Conservation (phyloP, 169 alveolate species). For the Amoebophrya sp. region DNA sequence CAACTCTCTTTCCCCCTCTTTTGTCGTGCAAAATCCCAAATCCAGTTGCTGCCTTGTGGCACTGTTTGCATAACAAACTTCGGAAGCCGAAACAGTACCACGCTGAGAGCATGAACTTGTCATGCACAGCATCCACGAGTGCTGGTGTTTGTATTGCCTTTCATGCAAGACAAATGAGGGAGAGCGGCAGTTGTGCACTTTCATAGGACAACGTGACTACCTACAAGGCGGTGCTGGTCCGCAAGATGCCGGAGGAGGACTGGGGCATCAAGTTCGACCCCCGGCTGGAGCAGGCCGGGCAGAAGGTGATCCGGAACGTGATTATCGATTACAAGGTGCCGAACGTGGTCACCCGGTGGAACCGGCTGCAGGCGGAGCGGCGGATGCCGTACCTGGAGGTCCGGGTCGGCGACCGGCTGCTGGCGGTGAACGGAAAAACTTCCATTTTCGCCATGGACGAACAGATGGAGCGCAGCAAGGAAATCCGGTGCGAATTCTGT, state of each 20-base stretch:
- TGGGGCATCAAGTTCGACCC: background rate
- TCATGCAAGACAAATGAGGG: too few relatives aligned
- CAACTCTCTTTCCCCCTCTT: too few relatives aligned
- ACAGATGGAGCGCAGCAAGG: background rate
- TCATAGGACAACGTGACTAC: background rate
- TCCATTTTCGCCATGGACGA: background rate
- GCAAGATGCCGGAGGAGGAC: background rate
- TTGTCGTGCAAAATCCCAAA: too few relatives aligned
- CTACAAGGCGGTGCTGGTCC: background rate
- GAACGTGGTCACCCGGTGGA: slow-evolving; percentile 16
- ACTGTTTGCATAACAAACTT: too few relatives aligned
- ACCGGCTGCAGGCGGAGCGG: background rate
- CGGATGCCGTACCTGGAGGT: background rate
- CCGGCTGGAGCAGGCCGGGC: background rate
- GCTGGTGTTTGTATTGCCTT: too few relatives aligned
- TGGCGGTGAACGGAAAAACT: background rate
- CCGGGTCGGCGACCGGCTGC: background rate
- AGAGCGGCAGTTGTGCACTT: too few relatives aligned
- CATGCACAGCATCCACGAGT: too few relatives aligned
- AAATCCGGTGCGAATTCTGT: background rate
- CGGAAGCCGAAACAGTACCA: too few relatives aligned
- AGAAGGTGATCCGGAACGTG: background rate
- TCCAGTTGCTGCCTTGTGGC: too few relatives aligned
- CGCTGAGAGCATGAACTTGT: too few relatives aligned
- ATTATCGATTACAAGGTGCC: background rate